Base-by-base conservation (phyloP, 2,329 filamentous ascomycete genomes). In the Paecilomyces fulvus region DNA sequence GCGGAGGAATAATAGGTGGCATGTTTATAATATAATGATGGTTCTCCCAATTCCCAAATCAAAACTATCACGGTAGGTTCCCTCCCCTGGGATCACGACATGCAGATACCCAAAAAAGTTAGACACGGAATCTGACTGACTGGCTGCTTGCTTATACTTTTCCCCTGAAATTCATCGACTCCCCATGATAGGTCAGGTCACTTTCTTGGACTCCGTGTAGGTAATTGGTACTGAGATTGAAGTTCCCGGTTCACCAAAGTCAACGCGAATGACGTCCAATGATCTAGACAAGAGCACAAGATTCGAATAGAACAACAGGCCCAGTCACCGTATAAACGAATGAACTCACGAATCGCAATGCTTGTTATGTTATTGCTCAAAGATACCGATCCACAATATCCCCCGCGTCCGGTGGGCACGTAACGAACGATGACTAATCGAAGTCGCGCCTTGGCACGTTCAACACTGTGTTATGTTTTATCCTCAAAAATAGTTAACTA, bases 1-100 rank as follows among this genome's bases (percentile, higher is more conserved):
- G 67, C n/a, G 37, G 7, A 8, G 37, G 37, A 43, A 43, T 65
- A 31, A 76, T 53, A 30, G 74, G 74, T 56, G 74, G 73, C 74
- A 77, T 76, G 7, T 31, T 61, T 57, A 25, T 5, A 33, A 33
- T 30, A 28, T 54, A 30, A 33, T 33, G 20, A 17, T 43, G n/a
- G 37, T 14, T 14, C 7, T 43, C 17, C 37, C 14, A 17, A 43
- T 43, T 17, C 25, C 25, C 25, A 28, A 28, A 28, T 28, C n/a
- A n/a, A n/a, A n/a, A n/a, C n/a, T n/a, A n/a, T n/a, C n/a, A n/a
- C n/a, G n/a, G n/a, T n/a, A n/a, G 25, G 6, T n/a, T 43, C 8
- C 17, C 5, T 43, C 20, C 33, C 8, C 37, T 9, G 7, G 37
- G n/a, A 8, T 9, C 37, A 17, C 8, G 6, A 8, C n/a, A n/a